Evolutionary conservation across 2,329 filamentous ascomycete genomes (phyloP), one percentile per base, ranked within the genome.

Genomic region (Ophiostoma fasciatum): DNA sequence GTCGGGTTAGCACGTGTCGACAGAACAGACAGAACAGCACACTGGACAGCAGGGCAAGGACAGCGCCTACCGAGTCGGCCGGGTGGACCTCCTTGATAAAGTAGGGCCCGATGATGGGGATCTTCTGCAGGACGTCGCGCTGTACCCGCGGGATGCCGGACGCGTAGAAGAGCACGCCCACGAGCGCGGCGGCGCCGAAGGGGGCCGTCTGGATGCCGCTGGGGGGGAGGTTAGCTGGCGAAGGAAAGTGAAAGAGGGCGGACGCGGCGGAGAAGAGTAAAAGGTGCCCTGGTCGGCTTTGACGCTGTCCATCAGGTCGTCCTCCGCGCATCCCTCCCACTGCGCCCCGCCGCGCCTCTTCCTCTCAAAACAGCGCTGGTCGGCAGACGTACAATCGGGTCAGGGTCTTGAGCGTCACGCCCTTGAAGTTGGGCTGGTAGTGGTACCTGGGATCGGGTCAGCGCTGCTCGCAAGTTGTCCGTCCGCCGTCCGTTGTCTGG

Each of bases 81-180:
- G 72, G 60, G 47, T 69, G 64, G 46, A 70, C 48, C 51, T 71
- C 60, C 53, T 67, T 64, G 48, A 61, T 48, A 53, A 64, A 77
- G 56, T 62, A 58, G 33, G 48, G 42, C 45, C 63, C 63, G 41
- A 76, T 44, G 46, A 70, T 42, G 45, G 73, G 73, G 15, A 77
- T 44, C 55, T 71, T 69, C 68, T 74, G 17, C 5, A 78, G 64
- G 44, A 79, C 61, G 48, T 79, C 74, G 32, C 51, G 52, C 55
- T 71, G 60, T 45, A 78, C 60, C 53, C 62, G 64, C 45, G 74
- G 74, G 33, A 78, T 66, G 46, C 74, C 73, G 28, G 71, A 75
- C 45, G 68, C 61, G 53, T 61, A 73, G 63, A 69, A 72, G 48
- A 77, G 63, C 44, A 73, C 59, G 45, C 60, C 69, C 44, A 73